Conservation (phyloP, 805 yeast genomes). For the Scheffersomyces ergatensis region DNA sequence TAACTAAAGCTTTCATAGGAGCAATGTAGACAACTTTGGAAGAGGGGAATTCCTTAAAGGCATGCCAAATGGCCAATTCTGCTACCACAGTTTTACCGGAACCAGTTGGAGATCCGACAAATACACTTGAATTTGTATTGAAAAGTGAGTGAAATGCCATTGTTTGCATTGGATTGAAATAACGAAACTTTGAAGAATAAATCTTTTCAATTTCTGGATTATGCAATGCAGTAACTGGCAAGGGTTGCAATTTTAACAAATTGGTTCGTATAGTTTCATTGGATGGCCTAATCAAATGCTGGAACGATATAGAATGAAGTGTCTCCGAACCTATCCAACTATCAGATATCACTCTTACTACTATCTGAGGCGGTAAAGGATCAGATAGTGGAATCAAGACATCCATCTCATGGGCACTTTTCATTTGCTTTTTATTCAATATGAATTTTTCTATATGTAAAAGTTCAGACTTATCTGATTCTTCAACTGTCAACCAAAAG, state of each 20-base stretch:
- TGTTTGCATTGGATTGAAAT: conserved; percentile 98
- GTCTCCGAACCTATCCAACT: conserved; percentile 87
- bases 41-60: conserved; percentile 77
- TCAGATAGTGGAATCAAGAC: conserved; percentile 89
- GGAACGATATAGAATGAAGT: conserved; percentile 75
- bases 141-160: conserved; percentile 92
- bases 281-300: conserved; percentile 83
- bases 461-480: conserved; percentile 68
- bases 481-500: conserved; percentile 93
- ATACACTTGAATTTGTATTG: conserved; percentile 72
- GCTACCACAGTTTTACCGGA: conserved; percentile 98
- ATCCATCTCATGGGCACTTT: conserved; percentile 67
- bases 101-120: conserved; percentile 98
- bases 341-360: conserved; percentile 78
- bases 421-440: conserved; percentile 55
- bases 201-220: conserved; percentile 64
- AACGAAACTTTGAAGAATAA: conserved; percentile 66
- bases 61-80: conserved; percentile 96
- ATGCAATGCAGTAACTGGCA: conserved; percentile 80
- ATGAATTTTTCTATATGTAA: conserved; percentile 82
- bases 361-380: conserved; percentile 87
- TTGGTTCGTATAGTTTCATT: conserved; percentile 85
- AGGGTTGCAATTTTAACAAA: conserved; percentile 75
- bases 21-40: conserved; percentile 83
- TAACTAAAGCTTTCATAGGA: conserved; percentile 84